A percentile compares a stretch with the other conserved stretches of the same genome.
Conservation (phyloP, 345 rosid genomes). For the Rhodamnia argentea region DNA sequence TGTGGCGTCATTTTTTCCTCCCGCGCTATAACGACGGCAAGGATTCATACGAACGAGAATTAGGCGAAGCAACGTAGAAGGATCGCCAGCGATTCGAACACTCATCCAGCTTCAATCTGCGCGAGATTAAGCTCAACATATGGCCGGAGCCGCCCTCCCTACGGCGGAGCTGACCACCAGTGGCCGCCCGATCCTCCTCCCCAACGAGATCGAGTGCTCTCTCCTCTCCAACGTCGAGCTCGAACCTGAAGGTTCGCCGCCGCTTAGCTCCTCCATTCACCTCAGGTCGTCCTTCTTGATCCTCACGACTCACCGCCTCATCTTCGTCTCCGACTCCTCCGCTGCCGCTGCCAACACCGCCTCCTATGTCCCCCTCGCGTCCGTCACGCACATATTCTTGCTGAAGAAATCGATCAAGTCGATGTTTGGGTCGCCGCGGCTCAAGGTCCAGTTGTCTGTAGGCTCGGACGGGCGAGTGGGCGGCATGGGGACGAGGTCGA, state of each 20-base stretch:
- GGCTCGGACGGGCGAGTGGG: conserved; percentile 12
- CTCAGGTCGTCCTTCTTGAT: conserved; percentile 51
- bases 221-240: conserved; percentile 72
- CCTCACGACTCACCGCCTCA: conserved; percentile 79
- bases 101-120: background rate
- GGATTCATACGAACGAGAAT: background rate
- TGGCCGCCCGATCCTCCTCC: conserved; percentile 73
- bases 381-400: conserved; percentile 40
- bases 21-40: background rate
- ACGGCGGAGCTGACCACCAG: conserved; percentile 42
- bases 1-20: background rate
- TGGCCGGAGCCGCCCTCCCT: conserved; percentile 12
- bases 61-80: background rate
- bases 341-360: conserved; percentile 11
- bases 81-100: background rate
- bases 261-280: conserved; percentile 15
- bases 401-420: conserved; percentile 38
- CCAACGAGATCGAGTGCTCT: conserved; percentile 61
- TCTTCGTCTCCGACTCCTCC: conserved; percentile 56
- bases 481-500: conserved; percentile 11
- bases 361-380: conserved; percentile 10
- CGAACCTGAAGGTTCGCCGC: conserved; percentile 42
- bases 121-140: background rate
- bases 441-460: conserved; percentile 57
- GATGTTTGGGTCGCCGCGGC: conserved; percentile 77